phyloP scores from a whole-genome alignment of 2,329 filamentous ascomycete species.

The Pezicula carpinea region DNA sequence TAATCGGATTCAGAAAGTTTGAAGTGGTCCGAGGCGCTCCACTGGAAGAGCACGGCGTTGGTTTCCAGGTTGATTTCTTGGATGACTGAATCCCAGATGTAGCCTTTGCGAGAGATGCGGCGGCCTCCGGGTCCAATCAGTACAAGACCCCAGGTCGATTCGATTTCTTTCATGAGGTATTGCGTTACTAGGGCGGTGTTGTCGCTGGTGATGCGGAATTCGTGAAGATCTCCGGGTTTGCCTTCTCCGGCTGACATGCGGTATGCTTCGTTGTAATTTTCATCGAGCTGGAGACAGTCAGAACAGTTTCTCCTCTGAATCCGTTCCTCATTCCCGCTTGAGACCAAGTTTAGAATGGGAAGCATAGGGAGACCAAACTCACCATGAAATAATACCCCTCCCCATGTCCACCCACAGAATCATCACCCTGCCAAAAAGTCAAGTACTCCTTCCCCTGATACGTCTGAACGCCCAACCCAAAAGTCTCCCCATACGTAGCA shows the following conservation, averaged over 20 bases:
- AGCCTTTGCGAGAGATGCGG: constrained; percentile 25
- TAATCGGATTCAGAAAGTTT: constrained; percentile 6
- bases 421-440: constrained; percentile 44
- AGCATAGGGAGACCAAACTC: neutral
- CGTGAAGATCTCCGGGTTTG: constrained; percentile 37
- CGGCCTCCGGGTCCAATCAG: neutral
- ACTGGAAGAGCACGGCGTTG: constrained; percentile 44
- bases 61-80: constrained; percentile 48
- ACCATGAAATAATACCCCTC: constrained; percentile 2
- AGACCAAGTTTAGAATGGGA: neutral
- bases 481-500: constrained; percentile 7
- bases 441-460: constrained; percentile 40
- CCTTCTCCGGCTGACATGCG: constrained; percentile 22
- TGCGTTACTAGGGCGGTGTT: constrained; percentile 38
- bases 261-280: constrained; percentile 1
- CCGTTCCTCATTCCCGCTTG: neutral
- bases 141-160: constrained; percentile 14
- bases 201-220: constrained; percentile 37
- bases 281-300: neutral
- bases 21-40: constrained; percentile 31
- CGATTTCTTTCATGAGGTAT: constrained; percentile 32
- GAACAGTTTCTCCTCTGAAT: neutral
- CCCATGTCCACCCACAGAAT: constrained; percentile 13
- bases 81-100: constrained; percentile 37
- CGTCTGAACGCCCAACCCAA: constrained; percentile 24